These are phyloP conservation scores for Melampsora medusae DNA, from an alignment of 1,284 basidiomycete genomes.

Conservation along the genomic window DNA sequence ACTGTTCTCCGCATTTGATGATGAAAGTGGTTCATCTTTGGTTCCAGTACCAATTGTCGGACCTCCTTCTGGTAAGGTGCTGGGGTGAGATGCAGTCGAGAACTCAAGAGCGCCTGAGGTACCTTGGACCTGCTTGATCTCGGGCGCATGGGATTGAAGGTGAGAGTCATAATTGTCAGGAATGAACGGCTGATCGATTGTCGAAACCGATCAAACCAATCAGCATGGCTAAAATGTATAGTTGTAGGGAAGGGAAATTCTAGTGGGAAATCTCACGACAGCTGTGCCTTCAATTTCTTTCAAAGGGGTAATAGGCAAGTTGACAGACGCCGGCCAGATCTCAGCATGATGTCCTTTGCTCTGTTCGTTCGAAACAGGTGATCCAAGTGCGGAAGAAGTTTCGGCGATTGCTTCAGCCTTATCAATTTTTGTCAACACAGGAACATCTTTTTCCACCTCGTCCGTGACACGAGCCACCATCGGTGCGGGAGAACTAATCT, in stretches of 20 bases:
- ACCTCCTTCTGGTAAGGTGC: slow-evolving; percentile 37
- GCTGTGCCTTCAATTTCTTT: slow-evolving; percentile 18
- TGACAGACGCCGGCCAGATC: slow-evolving; percentile 35
- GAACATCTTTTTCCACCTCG: slow-evolving; percentile 6
- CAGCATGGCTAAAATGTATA: not conserved
- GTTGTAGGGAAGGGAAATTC: not conserved
- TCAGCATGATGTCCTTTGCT: slow-evolving; percentile 21
- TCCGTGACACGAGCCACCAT: slow-evolving; percentile 16
- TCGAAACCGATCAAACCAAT: not conserved
- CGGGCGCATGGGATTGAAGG: slow-evolving; percentile 24
- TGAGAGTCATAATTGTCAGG: slow-evolving; percentile 33
- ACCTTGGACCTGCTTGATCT: slow-evolving; percentile 12
- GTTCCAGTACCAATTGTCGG: slow-evolving; percentile 1
- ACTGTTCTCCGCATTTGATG: too few relatives aligned
- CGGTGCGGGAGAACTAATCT: slow-evolving; percentile 17
- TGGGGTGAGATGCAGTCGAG: slow-evolving; percentile 37
- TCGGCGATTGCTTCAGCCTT: slow-evolving; percentile 2
- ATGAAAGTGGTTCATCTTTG: too few relatives aligned
- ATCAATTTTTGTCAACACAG: slow-evolving; percentile 1
- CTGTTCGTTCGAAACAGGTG: slow-evolving; percentile 11
- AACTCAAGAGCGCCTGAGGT: slow-evolving; percentile 18
- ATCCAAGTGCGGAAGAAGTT: slow-evolving; percentile 16
- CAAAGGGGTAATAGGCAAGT: slow-evolving; percentile 20
- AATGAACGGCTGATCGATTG: slow-evolving; percentile 25
- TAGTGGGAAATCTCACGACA: slow-evolving; percentile 12